Evolutionary conservation across 2,329 filamentous ascomycete species (phyloP), one percentile per base, ranked within the genome.

Genomic region (Scedosporium dehoogii): DNA sequence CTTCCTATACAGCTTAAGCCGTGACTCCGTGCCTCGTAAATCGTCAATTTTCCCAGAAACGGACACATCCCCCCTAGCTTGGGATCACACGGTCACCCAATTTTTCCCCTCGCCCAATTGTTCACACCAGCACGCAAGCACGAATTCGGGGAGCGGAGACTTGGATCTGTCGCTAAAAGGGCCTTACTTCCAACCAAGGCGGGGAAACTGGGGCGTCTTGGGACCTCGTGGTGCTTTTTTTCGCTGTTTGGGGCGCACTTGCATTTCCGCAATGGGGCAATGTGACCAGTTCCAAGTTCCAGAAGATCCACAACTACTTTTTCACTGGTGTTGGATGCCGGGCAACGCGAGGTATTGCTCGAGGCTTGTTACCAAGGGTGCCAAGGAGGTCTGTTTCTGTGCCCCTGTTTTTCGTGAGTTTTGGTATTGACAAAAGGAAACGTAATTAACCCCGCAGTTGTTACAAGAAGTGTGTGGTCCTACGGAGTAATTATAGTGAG

Each of bases 31-130:
- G 3, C 33, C 10, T 38, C 10, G 33, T 38, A 38, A 38, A 38
- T 38, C 33, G 33, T 38, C 33, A 14, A 38, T 38, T 38, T 38
- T 38, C 33, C 58, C 66, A 59, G 62, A 65, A 66, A 65, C 62
- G 63, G 65, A 67, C 65, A 66, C 66, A 64, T 65, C 63, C 64
- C 25, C 48, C 51, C 44, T 18, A 51, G 48, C n/a, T 41, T 14
- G 23, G 33, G 59, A 60, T 60, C 59, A 60, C 59, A 60, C 44
- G 59, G 59, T 12, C 59, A 51, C 21, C 23, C 38, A 60, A 53
- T 53, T 60, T 60, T 53, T 21, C 44, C n/a, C 44, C 25, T 44
- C 14, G 7, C 18, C 16, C 44, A 48, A n/a, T 55, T 23, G 18
- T 55, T 23, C 18, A 55, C 51, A 27, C 51, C 51, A 55, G 21